These are phyloP conservation scores for Mycena capillaripes DNA, from an alignment of 768 basidiomycete genomes.

Conservation along the genomic window DNA sequence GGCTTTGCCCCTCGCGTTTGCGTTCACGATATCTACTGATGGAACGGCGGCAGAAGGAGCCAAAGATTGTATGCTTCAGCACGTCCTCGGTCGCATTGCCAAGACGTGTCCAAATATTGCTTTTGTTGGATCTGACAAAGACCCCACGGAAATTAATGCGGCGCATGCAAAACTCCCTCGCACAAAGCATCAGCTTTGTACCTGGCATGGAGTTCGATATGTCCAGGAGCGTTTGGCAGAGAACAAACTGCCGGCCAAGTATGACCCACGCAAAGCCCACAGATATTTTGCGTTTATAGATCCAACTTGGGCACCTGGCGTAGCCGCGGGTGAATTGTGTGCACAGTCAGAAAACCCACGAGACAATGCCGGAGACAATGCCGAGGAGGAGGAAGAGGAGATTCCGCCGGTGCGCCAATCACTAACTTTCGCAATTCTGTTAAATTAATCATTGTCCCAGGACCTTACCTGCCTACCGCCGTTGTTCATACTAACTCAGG, in stretches of 20 bases:
- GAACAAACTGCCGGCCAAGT: slow-evolving; percentile 34
- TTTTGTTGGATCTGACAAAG: slow-evolving; percentile 41
- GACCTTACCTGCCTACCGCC: slow-evolving; percentile 36
- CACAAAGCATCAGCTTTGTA: slow-evolving; percentile 48
- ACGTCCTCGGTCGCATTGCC: background rate
- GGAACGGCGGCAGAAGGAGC: background rate
- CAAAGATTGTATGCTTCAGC: background rate
- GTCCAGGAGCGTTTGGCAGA: slow-evolving; percentile 40
- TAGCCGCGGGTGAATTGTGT: background rate
- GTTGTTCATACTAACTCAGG: slow-evolving; percentile 27
- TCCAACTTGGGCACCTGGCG: slow-evolving; percentile 41
- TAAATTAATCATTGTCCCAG: too few relatives aligned
- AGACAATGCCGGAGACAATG: background rate
- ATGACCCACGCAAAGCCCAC: slow-evolving; percentile 36
- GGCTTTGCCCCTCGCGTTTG: background rate
- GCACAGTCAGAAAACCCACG: too few relatives aligned
- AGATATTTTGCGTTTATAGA: slow-evolving; percentile 38
- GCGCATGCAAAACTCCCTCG: slow-evolving; percentile 30
- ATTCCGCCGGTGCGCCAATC: background rate
- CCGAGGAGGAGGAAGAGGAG: slow-evolving; percentile 10
- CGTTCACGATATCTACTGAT: background rate
- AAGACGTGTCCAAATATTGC: background rate
- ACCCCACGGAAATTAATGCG: slow-evolving; percentile 45
- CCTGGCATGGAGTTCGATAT: slow-evolving; percentile 48
- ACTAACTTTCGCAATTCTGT: background rate